Base-by-base conservation (phyloP, 75 land plant genomes). In the Picea glauca region DNA sequence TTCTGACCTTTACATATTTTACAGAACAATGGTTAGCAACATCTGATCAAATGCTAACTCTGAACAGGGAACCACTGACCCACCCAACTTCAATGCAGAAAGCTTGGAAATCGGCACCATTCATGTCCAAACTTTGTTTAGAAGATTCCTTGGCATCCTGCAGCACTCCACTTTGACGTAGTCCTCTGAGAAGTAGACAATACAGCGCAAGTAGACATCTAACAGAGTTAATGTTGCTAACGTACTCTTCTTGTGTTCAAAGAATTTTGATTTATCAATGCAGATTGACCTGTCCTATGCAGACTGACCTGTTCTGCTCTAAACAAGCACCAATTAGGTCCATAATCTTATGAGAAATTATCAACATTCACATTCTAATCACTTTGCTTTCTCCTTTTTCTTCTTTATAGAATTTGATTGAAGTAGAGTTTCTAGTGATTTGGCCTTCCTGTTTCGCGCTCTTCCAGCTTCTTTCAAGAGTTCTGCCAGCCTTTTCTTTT, bases 401-500 rank as follows among this genome's bases (percentile, higher is more conserved):
- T 54, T 83, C 84, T 76, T 84, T 54, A 60, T 80, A 6, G 88
- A 72, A 67, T 81, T 85, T n/a, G 91, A 75, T 26, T 60, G 88
- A 54, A 88, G 79, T 18, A 90, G 88, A 77, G 79, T 87, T 82
- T 88, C 90, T 21, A 90, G 88, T 68, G 92, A 90, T 63, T 87
- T 91, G 56, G 85, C 86, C 61, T 87, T 89, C 77, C 81, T 89
- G 78, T 80, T 90, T 75, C 90, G 68, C 1, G 81, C 20, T 79
- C 91, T 84, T 60, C 91, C 94, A 30, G 90, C 88, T 85, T 92
- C 93, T 80, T 90, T 93, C 62, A 88, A 77, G 15, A 93, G 85
- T 81, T 87, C 84, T 1, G 88, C 79, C 21, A 90, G 79, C 79
- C 95, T 86, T 59, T 80, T 83, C 84, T 85, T 90, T 70, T 90